phyloP scores from a whole-genome alignment of 805 yeast genomes.

The Zygosaccharomyces pseudorouxii region DNA sequence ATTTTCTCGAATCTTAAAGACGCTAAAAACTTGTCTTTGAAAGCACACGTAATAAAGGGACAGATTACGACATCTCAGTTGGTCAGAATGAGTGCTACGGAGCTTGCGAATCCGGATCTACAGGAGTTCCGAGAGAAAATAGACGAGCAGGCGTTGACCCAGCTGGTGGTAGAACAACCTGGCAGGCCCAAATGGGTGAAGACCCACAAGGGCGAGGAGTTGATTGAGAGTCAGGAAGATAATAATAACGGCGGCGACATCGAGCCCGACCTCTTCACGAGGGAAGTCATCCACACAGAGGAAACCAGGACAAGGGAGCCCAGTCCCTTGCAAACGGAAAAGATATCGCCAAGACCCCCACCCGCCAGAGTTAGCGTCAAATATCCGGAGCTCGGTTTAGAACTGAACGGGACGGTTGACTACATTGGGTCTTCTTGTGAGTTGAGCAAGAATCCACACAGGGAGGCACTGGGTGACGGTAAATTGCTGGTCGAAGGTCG shows the following conservation, averaged over 20 bases:
- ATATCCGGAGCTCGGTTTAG: constrained; percentile 15
- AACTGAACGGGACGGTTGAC: constrained; percentile 13
- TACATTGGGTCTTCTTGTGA: constrained; percentile 20
- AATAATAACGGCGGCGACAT: constrained; percentile 6
- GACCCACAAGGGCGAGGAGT: constrained; percentile 85
- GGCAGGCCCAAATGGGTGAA: constrained; percentile 63
- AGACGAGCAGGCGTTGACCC: constrained; percentile 60
- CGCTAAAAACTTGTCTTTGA: constrained; percentile 50
- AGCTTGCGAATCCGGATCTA: constrained; percentile 72
- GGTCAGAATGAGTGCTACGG: constrained; percentile 64
- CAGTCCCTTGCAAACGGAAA: neutral
- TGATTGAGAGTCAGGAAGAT: constrained; percentile 54
- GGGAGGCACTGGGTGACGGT: constrained; percentile 33
- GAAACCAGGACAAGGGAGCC: neutral
- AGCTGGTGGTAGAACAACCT: constrained; percentile 59
- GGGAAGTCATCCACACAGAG: constrained; percentile 15
- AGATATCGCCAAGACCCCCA: neutral
- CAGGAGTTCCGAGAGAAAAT: constrained; percentile 67
- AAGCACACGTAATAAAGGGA: constrained; percentile 53
- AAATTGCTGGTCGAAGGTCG: constrained; percentile 35
- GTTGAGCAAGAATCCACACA: constrained; percentile 13
- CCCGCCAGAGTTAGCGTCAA: constrained; percentile 6
- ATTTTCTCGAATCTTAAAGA: constrained; percentile 56
- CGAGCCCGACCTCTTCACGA: constrained; percentile 32
- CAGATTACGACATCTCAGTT: constrained; percentile 52